Evolutionary conservation across 495 filamentous ascomycete species (phyloP).

Genomic region (Aspergillus nanangensis): DNA sequence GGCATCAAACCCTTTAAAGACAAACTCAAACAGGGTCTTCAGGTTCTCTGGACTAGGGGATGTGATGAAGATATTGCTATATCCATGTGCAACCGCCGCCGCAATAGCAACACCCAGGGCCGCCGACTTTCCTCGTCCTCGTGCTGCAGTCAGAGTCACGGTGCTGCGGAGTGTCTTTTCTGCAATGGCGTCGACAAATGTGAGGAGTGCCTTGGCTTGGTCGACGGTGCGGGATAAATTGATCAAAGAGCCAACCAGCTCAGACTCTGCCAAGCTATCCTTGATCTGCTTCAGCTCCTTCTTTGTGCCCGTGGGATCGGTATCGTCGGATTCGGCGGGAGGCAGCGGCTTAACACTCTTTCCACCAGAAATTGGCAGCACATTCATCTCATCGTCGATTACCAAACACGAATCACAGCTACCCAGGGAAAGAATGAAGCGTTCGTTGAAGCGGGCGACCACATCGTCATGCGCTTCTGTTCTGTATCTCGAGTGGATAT

Average conservation of each 20-base stretch:
- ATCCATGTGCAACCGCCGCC: constrained; percentile 90
- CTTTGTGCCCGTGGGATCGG: constrained; percentile 58
- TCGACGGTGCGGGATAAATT: constrained; percentile 85
- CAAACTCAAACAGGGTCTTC: constrained; percentile 96
- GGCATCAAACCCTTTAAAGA: constrained; percentile 98
- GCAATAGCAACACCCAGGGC: constrained; percentile 92
- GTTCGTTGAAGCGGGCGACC: constrained; percentile 93
- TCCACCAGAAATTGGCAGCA: constrained; percentile 93
- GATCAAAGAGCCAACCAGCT: constrained; percentile 80
- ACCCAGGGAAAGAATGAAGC: constrained; percentile 92
- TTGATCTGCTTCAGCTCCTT: constrained; percentile 84
- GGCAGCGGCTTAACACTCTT: constrained; percentile 85
- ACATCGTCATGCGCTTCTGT: constrained; percentile 97
- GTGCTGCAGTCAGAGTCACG: constrained; percentile 86
- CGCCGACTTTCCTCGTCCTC: constrained; percentile 96
- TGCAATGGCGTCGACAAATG: constrained; percentile 92
- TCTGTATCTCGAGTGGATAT: constrained; percentile 92
- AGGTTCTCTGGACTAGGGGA: constrained; percentile 97
- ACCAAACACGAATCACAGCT: constrained; percentile 93
- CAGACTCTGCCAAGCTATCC: constrained; percentile 75
- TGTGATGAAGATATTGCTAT: constrained; percentile 99
- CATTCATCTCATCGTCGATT: constrained; percentile 96
- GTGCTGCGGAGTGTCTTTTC: constrained; percentile 95
- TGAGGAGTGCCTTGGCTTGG: constrained; percentile 90
- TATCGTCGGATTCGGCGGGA: constrained; percentile 60